Conservation (phyloP, 2,329 filamentous ascomycete species). For the Neopestalotiopsis sp. region DNA sequence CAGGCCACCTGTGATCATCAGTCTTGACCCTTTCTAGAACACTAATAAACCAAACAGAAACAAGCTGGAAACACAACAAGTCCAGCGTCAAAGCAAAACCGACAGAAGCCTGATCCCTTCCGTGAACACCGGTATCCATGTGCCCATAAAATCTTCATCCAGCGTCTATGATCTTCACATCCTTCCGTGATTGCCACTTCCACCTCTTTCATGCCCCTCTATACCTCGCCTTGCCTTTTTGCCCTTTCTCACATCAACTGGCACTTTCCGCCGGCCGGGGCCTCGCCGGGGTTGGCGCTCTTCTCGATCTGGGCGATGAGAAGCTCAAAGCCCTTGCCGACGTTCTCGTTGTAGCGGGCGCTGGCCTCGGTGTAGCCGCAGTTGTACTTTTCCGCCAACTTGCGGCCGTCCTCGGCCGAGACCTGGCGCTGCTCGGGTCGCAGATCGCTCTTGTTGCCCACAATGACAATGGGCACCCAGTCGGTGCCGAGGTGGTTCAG, state of each 20-base stretch:
- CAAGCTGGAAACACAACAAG: conserved; percentile 14
- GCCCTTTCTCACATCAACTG: conserved; percentile 70
- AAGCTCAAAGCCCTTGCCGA: conserved; percentile 88
- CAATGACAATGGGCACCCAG: conserved; percentile 89
- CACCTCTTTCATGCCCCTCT: neutral
- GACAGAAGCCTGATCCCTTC: conserved; percentile 9
- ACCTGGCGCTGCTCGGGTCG: conserved; percentile 93
- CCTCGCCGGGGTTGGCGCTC: conserved; percentile 86
- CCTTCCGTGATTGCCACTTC: conserved; percentile 1
- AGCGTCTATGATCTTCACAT: conserved; percentile 1
- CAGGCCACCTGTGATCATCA: conserved; percentile 11
- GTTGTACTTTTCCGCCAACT: conserved; percentile 82
- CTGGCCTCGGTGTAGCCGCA: conserved; percentile 96
- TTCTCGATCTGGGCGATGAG: conserved; percentile 96
- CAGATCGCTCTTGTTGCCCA: conserved; percentile 96
- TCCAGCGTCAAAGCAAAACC: conserved; percentile 14
- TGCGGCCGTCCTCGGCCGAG: conserved; percentile 81
- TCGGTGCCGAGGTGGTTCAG: conserved; percentile 93
- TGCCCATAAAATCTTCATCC: neutral
- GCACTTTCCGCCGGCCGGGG: conserved; percentile 82
- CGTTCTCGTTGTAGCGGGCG: conserved; percentile 93
- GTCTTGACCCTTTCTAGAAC: neutral
- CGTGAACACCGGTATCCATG: conserved; percentile 8
- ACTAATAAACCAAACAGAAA: conserved; percentile 4
- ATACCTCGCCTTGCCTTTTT: neutral